Evolutionary conservation across 1,139 yeast species (phyloP), one percentile per base, ranked within the genome.

Genomic region (Yamadazyma atmosphaerica): DNA sequence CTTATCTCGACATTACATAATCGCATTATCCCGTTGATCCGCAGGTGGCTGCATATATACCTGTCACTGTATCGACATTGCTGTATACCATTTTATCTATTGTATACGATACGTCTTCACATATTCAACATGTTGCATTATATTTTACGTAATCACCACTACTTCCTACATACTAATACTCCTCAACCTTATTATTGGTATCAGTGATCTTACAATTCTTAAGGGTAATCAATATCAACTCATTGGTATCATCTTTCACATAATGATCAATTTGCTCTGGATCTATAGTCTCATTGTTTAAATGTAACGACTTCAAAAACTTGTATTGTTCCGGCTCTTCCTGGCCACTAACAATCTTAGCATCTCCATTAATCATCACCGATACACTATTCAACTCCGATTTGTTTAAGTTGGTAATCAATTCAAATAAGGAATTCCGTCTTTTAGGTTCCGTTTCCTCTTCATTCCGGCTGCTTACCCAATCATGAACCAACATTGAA

Each of bases 401-500:
- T 54, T 83, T 89, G 58, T 89, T 89, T 55, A 89, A 65, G 46
- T 78, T 79, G 43, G 85, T 81, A 44, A 89, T 68, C 39, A 86
- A 61, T 52, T 81, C 83, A 44, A 82, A 71, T 39, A 87, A 64
- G 17, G 75, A 65, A 47, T 69, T 65, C 33, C 76, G 57, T 38
- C 73, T 54, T 24, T 58, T 53, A 12, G 45, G 46, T 27, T 63
- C 43, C n/a, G n/a, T n/a, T 8, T 46, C 40, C 6, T 49, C 49
- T 3, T 54, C 56, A 6, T 46, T 41, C 39, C 77, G 77, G 3
- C 83, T 79, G 13, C 84, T 74, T 25, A 81, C 78, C 96, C 96
- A 87, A 55, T 89, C 97, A 55, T 89, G 97, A 32, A 89, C 79
- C 40, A 89, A 68, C 35, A 89, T 58, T 0, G 96, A 83, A 8